Evolutionary conservation across 768 basidiomycete species (phyloP).

Genomic region (Collybia sp.): DNA sequence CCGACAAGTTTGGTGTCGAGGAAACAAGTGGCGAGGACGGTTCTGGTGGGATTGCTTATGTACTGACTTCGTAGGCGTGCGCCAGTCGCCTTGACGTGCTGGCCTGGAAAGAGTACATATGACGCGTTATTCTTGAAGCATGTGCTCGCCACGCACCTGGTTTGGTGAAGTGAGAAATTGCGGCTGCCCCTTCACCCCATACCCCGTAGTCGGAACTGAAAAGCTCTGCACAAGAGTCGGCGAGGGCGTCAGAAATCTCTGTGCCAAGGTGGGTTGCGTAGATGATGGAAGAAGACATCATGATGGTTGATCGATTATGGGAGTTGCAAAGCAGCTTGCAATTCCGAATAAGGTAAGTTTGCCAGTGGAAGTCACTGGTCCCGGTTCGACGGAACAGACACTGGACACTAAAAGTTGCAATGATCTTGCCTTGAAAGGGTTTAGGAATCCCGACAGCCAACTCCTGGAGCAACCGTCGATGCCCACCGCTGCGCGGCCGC

Average conservation of each 20-base stretch:
- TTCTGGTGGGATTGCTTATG: constrained; percentile 8
- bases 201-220: constrained; percentile 25
- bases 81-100: not conserved
- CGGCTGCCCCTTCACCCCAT: constrained; percentile 14
- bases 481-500: no score
- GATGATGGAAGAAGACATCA: no score
- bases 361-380: no score
- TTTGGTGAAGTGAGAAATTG: constrained; percentile 5
- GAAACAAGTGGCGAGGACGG: constrained; percentile 14
- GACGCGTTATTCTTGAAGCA: constrained; percentile 5
- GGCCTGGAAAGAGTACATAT: not conserved
- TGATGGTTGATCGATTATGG: no score
- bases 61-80: not conserved
- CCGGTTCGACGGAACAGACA: no score
- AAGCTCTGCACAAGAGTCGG: constrained; percentile 17
- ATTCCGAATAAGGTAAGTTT: no score
- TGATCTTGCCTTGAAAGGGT: no score
- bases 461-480: no score
- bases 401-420: no score
- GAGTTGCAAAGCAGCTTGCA: no score
- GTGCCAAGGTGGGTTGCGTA: not conserved
- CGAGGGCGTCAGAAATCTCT: not conserved
- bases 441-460: no score
- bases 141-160: constrained; percentile 4
- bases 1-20: constrained; percentile 15